phyloP scores from a whole-genome alignment of 2,329 filamentous ascomycete species.

The Cladosporium halotolerans region DNA sequence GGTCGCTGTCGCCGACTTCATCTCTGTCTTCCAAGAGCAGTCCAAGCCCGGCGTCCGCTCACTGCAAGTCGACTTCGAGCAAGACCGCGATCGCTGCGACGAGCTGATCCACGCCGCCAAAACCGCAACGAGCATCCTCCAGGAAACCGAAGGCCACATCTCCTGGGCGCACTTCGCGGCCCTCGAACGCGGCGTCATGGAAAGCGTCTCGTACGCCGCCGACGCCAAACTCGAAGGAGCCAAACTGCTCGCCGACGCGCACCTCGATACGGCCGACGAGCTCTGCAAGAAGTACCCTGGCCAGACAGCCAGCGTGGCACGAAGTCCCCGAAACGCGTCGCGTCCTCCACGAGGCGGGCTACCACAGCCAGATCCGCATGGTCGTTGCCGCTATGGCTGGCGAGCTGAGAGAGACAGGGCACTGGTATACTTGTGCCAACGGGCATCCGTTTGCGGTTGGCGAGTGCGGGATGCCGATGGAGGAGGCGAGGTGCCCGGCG shows the following conservation, averaged over 20 bases:
- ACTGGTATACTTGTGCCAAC: conserved; percentile 57
- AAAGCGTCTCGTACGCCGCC: neutral
- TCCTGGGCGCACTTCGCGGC: conserved; percentile 46
- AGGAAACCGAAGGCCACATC: conserved; percentile 47
- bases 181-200: conserved; percentile 32
- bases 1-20: conserved; percentile 41
- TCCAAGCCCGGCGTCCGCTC: neutral
- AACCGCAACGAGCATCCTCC: conserved; percentile 32
- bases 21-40: conserved; percentile 20
- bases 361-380: conserved; percentile 47
- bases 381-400: conserved; percentile 45
- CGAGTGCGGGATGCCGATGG: conserved; percentile 52
- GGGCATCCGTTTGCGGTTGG: conserved; percentile 44
- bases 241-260: conserved; percentile 17
- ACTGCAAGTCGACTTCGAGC: conserved; percentile 27
- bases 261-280: conserved; percentile 23
- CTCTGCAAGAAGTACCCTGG: conserved; percentile 22
- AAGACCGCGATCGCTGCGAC: conserved; percentile 36
- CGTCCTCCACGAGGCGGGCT: conserved; percentile 43
- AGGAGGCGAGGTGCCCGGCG: conserved; percentile 55
- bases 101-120: conserved; percentile 36
- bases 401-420: conserved; percentile 42
- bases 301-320: conserved; percentile 31
- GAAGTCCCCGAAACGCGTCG: conserved; percentile 42
- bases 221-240: conserved; percentile 18